Evolutionary conservation across 1,139 yeast species (phyloP).

Genomic region (Pichia sp.): DNA sequence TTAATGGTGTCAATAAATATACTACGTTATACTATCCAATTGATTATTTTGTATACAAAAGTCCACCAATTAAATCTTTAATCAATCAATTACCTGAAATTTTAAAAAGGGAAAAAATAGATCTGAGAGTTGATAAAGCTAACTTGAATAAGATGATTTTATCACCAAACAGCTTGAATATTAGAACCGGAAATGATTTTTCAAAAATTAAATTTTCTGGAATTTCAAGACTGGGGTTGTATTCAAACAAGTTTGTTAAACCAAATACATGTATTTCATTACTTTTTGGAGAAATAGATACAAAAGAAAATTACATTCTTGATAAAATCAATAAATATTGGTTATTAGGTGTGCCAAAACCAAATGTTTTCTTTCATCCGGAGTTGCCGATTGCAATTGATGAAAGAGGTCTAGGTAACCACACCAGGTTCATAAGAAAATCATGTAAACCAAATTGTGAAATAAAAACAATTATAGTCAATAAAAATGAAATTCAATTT

Average conservation of each 20-base stretch:
- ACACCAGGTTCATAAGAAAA: slow-evolving; percentile 66
- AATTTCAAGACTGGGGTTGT: slow-evolving; percentile 61
- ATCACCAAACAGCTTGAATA: slow-evolving; percentile 19
- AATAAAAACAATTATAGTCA: slow-evolving; percentile 48
- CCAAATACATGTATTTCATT: slow-evolving; percentile 54
- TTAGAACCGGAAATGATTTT: slow-evolving; percentile 46
- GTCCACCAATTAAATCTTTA: slow-evolving; percentile 31
- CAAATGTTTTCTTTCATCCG: slow-evolving; percentile 57
- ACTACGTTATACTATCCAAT: slow-evolving; percentile 46
- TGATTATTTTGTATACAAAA: slow-evolving; percentile 39
- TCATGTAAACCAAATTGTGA: slow-evolving; percentile 75
- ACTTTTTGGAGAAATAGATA: slow-evolving; percentile 66
- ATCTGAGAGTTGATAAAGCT: slow-evolving; percentile 12
- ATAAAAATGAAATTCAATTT: slow-evolving; percentile 41
- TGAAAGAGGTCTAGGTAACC: slow-evolving; percentile 73
- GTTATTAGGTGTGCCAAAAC: slow-evolving; percentile 80
- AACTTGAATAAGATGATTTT: slow-evolving; percentile 13
- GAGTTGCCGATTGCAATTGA: slow-evolving; percentile 59
- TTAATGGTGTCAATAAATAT: slow-evolving; percentile 35
- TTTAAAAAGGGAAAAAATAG: slow-evolving; percentile 12
- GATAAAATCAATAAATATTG: slow-evolving; percentile 73
- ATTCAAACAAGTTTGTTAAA: slow-evolving; percentile 39
- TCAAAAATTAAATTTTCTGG: slow-evolving; percentile 66
- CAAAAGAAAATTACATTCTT: slow-evolving; percentile 51
- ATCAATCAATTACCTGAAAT: slow-evolving; percentile 22